Base-by-base conservation (phyloP, 139 green algal genomes). In the Pleodorina starrii region DNA sequence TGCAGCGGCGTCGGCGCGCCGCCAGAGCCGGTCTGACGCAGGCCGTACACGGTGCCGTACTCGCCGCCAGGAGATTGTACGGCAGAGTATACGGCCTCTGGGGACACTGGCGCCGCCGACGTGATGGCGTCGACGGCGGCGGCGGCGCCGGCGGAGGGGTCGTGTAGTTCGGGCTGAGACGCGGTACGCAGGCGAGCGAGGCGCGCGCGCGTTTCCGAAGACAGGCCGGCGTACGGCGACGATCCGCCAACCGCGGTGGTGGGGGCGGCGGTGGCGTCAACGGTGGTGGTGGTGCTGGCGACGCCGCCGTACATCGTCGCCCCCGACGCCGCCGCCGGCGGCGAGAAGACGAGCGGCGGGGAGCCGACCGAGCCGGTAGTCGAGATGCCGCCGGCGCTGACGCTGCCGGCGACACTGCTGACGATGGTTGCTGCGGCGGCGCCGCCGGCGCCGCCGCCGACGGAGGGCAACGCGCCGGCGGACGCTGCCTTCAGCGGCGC, bases 131-230 rank as follows among this genome's bases (percentile, higher is more conserved):
- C 76, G 21, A n/a, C 51, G 35, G 21, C 38, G 51, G 38, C 36
- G 54, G 6, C 35, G 78, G 9, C 35, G n/a, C 21, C 0, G 48
- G 5, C 29, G 50, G 50, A 35, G 75, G 76, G 0, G 23, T 60
- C 59, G 40, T 60, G 11, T 0, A 87, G 60, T 42, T 87, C 81
- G 11, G 60, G 40, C 3, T 66, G 40, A 5, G 81, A 87, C 27
- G 43, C 11, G 5, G 35, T 36, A 4, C 81, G 60, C 12, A 87
- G 43, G 1, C 81, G 59, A 2, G 81, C 81, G 42, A 87, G 81
- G 3, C 81, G 81, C 23, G 81, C 81, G 29, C 81, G 81, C 29
- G 81, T 87, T 59, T 87, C 81, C 21, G 69, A 68, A 9, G 81
- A 87, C 1, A 87, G 81, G 0, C 81, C 81, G 0, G 60, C 42